Evolutionary conservation across 108 stramenopile genomes (phyloP).

Genomic region (Mayamaea pseudoterrestris): DNA sequence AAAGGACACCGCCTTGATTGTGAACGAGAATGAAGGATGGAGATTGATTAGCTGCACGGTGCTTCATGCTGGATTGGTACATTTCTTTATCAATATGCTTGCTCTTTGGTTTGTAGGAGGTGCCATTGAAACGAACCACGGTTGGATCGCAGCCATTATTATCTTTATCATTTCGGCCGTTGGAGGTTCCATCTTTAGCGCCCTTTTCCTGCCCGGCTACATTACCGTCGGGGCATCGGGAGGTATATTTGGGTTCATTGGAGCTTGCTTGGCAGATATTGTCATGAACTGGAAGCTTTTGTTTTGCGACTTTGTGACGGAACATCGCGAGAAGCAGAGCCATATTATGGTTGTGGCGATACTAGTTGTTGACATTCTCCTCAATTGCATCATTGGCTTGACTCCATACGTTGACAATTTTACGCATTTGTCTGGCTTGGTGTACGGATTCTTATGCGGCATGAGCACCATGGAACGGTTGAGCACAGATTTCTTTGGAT

Average conservation of each 20-base stretch:
- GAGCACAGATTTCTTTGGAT: slow-evolving; percentile 59
- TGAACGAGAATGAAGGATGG: slow-evolving; percentile 73
- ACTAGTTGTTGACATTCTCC: slow-evolving; percentile 60
- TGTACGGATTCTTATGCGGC: slow-evolving; percentile 67
- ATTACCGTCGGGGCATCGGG: slow-evolving; percentile 88
- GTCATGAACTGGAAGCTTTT: slow-evolving; percentile 88
- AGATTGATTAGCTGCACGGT: slow-evolving; percentile 77
- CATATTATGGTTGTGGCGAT: slow-evolving; percentile 58
- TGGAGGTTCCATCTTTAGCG: slow-evolving; percentile 78
- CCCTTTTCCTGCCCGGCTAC: slow-evolving; percentile 82
- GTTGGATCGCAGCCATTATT: slow-evolving; percentile 48
- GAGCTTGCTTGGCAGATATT: slow-evolving; percentile 84
- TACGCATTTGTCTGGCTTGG: slow-evolving; percentile 69
- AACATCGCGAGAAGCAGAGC: slow-evolving; percentile 49
- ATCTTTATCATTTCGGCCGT: slow-evolving; percentile 65
- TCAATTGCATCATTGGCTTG: slow-evolving; percentile 76
- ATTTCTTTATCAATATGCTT: slow-evolving; percentile 85
- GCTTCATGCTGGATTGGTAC: slow-evolving; percentile 93
- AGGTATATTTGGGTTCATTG: slow-evolving; percentile 90
- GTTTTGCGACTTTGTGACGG: slow-evolving; percentile 58
- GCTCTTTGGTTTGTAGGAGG: slow-evolving; percentile 82
- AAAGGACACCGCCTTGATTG: slow-evolving; percentile 77
- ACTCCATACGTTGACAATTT: slow-evolving; percentile 88
- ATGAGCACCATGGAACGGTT: slow-evolving; percentile 67
- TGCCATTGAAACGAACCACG: slow-evolving; percentile 85